Percentiles rank a stretch among this genome's conserved stretches.
phyloP scores from a whole-genome alignment of 495 filamentous ascomycete species.

The Tuber melanosporum region DNA sequence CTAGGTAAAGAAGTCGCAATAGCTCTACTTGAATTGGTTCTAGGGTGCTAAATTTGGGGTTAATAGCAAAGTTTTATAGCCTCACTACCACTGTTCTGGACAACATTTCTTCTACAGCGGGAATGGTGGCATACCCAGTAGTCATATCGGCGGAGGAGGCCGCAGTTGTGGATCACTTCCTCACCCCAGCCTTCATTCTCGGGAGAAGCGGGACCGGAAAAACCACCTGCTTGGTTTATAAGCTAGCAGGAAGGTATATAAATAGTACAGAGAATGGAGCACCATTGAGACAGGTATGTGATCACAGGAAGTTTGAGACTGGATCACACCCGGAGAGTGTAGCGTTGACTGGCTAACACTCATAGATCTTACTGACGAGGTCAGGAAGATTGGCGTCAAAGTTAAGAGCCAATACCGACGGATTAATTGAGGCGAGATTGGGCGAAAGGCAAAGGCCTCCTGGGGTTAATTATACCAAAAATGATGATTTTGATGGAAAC shows the following conservation, averaged over 20 bases:
- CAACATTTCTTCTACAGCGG: conserved; percentile 7
- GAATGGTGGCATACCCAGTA: conserved; percentile 43
- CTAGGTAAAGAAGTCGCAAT: conserved; percentile 9
- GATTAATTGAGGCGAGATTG: conserved; percentile 40
- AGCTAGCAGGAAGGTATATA: conserved; percentile 36
- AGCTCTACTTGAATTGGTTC: conserved; percentile 40
- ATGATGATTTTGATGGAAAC: conserved; percentile 11
- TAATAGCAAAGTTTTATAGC: conserved; percentile 21
- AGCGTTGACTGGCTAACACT: background rate
- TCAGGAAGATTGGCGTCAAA: conserved; percentile 45
- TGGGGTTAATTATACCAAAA: background rate
- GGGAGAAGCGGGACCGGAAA: conserved; percentile 49
- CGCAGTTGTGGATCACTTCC: conserved; percentile 42
- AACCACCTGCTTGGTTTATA: conserved; percentile 47
- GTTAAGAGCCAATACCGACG: conserved; percentile 40
- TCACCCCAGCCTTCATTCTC: conserved; percentile 44
- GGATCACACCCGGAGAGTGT: background rate
- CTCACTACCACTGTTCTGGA: conserved; percentile 18
- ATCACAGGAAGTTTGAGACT: background rate
- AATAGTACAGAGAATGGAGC: conserved; percentile 7
- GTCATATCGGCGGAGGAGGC: conserved; percentile 44
- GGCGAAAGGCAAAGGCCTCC: background rate
- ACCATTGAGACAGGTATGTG: conserved; percentile 43
- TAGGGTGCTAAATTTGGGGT: background rate
- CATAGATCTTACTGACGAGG: conserved; percentile 45